These are phyloP conservation scores for grape (Vitis vinifera) DNA, from an alignment of 164 flowering plant genomes.

Conservation along the genomic window DNA sequence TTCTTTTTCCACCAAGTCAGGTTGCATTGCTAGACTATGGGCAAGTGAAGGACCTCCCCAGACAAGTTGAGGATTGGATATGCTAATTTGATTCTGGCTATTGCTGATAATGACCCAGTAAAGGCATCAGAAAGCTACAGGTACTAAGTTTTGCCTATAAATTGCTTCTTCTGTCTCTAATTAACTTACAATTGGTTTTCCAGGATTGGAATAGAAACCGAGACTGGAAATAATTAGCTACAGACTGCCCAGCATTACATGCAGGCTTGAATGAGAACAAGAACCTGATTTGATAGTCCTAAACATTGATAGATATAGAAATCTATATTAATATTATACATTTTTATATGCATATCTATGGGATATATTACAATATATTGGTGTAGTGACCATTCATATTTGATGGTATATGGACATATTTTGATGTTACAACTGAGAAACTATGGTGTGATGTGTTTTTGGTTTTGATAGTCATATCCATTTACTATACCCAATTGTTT, in stretches of 20 bases:
- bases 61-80: constrained; percentile 81
- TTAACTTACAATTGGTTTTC: not conserved
- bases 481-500: not conserved
- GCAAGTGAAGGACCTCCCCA: constrained; percentile 94
- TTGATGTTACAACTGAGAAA: no score
- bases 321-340: no score
- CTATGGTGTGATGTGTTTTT: not conserved
- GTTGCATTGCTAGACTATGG: constrained; percentile 96
- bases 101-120: constrained; percentile 69
- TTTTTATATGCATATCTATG: no score
- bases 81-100: constrained; percentile 81
- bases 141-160: constrained; percentile 27
- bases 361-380: no score
- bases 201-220: not conserved
- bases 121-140: constrained; percentile 66
- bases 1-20: constrained; percentile 31
- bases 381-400: no score
- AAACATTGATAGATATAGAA: not conserved
- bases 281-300: not conserved
- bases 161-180: constrained; percentile 4
- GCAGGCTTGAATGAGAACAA: not conserved
- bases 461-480: not conserved
- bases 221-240: not conserved
- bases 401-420: no score
- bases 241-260: not conserved